Base-by-base conservation (phyloP, 2,329 filamentous ascomycete species). In the Corinectria fuckeliana region DNA sequence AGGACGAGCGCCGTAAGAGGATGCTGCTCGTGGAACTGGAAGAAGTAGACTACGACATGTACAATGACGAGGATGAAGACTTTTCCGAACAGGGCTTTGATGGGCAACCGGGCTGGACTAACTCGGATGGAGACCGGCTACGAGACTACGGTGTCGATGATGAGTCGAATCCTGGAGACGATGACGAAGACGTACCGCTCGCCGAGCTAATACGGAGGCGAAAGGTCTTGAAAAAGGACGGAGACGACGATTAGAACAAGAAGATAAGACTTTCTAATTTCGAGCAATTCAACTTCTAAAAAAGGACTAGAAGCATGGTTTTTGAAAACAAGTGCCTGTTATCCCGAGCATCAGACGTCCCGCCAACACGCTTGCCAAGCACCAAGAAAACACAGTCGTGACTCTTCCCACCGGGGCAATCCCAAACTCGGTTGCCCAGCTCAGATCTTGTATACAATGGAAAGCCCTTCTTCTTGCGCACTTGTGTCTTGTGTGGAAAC, bases 111-210 rank as follows among this genome's bases (percentile, higher is more conserved):
- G 83, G 79, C 5, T 95, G 91, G 91, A 86, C 82, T 0, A 94
- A 93, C 65, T 82, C 85, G 0, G 91, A 94, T 51, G 91, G 91
- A 1, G 90, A 94, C 70, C 80, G 86, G 30, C 76, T 95, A 49
- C 81, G 84, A 39, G 91, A 95, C 69, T 95, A 88, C 70, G 91
- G 91, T 2, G 91, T 95, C 0, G 91, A 94, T 66, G 90, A 92
- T 69, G 89, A 92, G 56, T 60, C 57, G 1, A 70, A 70, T 23
- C 57, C 57, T 10, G 56, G 51, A 10, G 69, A 71, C 4, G 73
- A 75, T 7, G 82, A 85, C 14, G 82, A 85, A 1, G 87, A 93
- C 67, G 77, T 94, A 13, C 91, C 91, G 0, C 76, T 94, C 38
- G 87, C 85, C 4, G 87, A 92, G 71, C 68, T 94, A 13, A 75